Conservation (phyloP, 1,284 basidiomycete genomes). For the Pisolithus thermaeus region DNA sequence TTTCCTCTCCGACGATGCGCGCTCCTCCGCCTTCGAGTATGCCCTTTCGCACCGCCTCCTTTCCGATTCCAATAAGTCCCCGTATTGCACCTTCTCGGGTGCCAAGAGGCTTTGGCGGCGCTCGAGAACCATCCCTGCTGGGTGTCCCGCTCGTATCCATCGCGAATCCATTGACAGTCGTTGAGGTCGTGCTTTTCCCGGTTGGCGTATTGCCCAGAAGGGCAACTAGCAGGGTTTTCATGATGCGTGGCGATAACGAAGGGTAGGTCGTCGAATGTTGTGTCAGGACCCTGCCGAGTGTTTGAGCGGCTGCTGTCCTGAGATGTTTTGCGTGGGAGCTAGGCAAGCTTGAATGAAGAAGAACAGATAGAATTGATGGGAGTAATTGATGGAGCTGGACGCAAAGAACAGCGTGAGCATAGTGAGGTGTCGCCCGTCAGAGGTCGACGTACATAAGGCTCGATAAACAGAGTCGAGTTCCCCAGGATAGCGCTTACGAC, state of each 20-base stretch:
- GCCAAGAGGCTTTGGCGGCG: conserved; percentile 62
- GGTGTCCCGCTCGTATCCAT: conserved; percentile 15
- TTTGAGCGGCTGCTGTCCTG: conserved; percentile 73
- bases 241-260: conserved; percentile 80
- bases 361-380: conserved; percentile 85
- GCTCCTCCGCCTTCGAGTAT: conserved; percentile 74
- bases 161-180: conserved; percentile 24
- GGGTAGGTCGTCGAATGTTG: conserved; percentile 82
- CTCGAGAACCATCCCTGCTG: conserved; percentile 21
- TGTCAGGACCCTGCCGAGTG: conserved; percentile 74
- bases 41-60: conserved; percentile 76
- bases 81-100: conserved; percentile 83
- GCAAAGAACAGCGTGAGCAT: neutral
- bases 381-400: conserved; percentile 89
- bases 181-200: conserved; percentile 8
- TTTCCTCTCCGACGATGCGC: conserved; percentile 63
- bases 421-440: conserved; percentile 2
- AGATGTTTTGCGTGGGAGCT: conserved; percentile 54
- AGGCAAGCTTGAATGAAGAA: conserved; percentile 81
- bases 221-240: conserved; percentile 88
- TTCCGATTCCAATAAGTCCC: conserved; percentile 77
- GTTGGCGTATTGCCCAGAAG: conserved; percentile 41
- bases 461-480: conserved; percentile 87
- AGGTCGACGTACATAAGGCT: conserved; percentile 78
- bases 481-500: conserved; percentile 78